A percentile compares a stretch with the other conserved stretches of the same genome.
These are phyloP conservation scores for Eutrema heterophyllum DNA, from an alignment of 345 rosid species.

Conservation along the genomic window DNA sequence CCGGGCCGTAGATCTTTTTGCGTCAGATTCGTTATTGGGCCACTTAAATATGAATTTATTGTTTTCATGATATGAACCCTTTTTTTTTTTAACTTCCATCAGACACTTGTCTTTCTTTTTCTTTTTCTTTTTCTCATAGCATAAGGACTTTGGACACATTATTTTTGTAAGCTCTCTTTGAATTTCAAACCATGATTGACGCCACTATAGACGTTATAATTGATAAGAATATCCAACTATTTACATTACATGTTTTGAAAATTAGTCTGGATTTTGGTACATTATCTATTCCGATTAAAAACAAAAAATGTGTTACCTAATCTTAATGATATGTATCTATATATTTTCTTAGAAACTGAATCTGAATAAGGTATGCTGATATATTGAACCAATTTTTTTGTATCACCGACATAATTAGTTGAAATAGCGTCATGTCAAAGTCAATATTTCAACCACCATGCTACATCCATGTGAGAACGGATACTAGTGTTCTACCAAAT, in stretches of 20 bases:
- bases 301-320: not conserved
- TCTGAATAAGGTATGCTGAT: not conserved
- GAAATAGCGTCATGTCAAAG: conserved; percentile 19
- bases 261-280: not conserved
- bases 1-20: not conserved
- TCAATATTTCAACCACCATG: conserved; percentile 1
- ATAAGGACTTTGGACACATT: not conserved
- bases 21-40: not conserved
- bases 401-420: conserved; percentile 19
- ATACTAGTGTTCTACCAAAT: conserved; percentile 21
- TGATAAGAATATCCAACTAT: not conserved
- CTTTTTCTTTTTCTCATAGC: not conserved
- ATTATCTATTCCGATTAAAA: not conserved
- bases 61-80: not conserved
- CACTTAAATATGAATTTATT: not conserved
- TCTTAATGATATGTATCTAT: not conserved
- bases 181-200: not conserved
- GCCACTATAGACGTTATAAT: not conserved
- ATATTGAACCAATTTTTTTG: not conserved
- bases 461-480: conserved; percentile 26
- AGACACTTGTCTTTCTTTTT: not conserved
- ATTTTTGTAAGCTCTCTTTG: not conserved
- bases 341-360: not conserved
- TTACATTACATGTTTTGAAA: not conserved
- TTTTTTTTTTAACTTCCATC: not conserved